Percentiles rank a stretch among this genome's conserved stretches.
Evolutionary conservation across 139 green algal species (phyloP).

Genomic region (Coelastrella sp.): DNA sequence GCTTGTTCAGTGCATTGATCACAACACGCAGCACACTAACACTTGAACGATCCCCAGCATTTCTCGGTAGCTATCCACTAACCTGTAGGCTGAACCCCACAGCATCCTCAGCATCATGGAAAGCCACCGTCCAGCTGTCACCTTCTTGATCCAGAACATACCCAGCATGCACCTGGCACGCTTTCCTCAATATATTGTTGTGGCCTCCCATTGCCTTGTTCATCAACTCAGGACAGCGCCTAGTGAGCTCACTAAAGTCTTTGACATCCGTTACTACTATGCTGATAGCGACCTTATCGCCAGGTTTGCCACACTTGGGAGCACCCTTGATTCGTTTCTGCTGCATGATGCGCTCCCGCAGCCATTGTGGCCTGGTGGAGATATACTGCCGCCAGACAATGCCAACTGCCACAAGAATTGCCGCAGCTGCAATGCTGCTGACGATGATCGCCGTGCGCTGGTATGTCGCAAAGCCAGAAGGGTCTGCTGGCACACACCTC

Average conservation of each 20-base stretch:
- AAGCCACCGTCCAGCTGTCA: constrained; percentile 43
- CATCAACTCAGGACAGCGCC: constrained; percentile 24
- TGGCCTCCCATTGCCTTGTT: constrained; percentile 39
- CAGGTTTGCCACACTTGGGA: constrained; percentile 15
- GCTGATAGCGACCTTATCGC: constrained; percentile 26
- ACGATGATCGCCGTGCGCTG: constrained; percentile 8
- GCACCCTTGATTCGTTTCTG: background rate
- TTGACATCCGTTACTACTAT: constrained; percentile 44
- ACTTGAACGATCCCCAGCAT: too few species aligned
- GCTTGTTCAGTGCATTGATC: too few species aligned
- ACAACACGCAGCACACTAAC: too few species aligned
- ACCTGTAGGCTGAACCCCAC: constrained; percentile 37
- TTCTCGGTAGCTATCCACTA: too few species aligned
- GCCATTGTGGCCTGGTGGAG: constrained; percentile 17
- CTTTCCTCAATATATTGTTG: constrained; percentile 40
- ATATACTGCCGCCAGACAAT: constrained; percentile 14
- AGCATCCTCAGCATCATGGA: constrained; percentile 33
- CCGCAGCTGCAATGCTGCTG: background rate
- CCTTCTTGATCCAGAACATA: constrained; percentile 42
- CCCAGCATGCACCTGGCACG: constrained; percentile 27
- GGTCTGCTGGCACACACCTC: background rate
- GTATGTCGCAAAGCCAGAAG: background rate
- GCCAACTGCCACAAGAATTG: background rate
- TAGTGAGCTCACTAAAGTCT: constrained; percentile 33
- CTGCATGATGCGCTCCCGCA: constrained; percentile 37